These are phyloP conservation scores for Botryotinia convoluta DNA, from an alignment of 2,329 filamentous ascomycete species.

Conservation along the genomic window DNA sequence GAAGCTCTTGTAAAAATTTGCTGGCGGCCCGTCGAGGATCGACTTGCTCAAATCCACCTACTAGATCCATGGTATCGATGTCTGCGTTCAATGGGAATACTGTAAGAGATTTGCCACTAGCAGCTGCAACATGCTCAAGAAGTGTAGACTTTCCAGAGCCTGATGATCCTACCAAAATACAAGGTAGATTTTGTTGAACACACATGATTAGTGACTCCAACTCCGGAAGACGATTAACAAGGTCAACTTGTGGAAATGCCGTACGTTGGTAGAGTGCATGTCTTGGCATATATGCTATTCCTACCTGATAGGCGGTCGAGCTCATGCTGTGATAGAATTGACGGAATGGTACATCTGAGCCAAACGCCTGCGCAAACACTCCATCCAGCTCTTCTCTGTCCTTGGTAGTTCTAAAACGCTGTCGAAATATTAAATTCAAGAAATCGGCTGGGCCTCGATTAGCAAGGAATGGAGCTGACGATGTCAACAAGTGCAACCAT, in stretches of 20 bases:
- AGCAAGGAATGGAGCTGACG: slow-evolving; percentile 57
- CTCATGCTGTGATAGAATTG: slow-evolving; percentile 72
- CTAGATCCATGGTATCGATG: slow-evolving; percentile 93
- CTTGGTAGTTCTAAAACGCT: slow-evolving; percentile 73
- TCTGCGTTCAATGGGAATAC: slow-evolving; percentile 91
- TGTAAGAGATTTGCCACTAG: slow-evolving; percentile 71
- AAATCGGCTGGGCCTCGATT: slow-evolving; percentile 67
- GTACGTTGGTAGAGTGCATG: slow-evolving; percentile 53
- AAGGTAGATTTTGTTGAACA: slow-evolving; percentile 81
- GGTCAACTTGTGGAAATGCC: slow-evolving; percentile 50
- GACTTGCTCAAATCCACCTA: slow-evolving; percentile 94
- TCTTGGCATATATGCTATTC: slow-evolving; percentile 68
- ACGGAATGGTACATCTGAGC: slow-evolving; percentile 43
- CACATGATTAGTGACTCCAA: slow-evolving; percentile 87
- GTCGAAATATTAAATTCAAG: slow-evolving; percentile 76
- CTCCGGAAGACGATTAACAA: slow-evolving; percentile 60
- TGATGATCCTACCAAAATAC: slow-evolving; percentile 81
- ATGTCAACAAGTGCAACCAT: slow-evolving; percentile 74
- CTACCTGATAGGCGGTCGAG: slow-evolving; percentile 68
- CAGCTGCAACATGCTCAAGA: slow-evolving; percentile 75
- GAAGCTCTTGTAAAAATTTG: slow-evolving; percentile 53
- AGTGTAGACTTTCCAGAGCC: slow-evolving; percentile 85
- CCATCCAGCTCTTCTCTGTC: slow-evolving; percentile 66
- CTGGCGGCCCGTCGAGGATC: slow-evolving; percentile 75
- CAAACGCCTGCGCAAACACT: slow-evolving; percentile 67